Conservation (phyloP, 1,284 basidiomycete genomes). For the Porodaedalea pini region DNA sequence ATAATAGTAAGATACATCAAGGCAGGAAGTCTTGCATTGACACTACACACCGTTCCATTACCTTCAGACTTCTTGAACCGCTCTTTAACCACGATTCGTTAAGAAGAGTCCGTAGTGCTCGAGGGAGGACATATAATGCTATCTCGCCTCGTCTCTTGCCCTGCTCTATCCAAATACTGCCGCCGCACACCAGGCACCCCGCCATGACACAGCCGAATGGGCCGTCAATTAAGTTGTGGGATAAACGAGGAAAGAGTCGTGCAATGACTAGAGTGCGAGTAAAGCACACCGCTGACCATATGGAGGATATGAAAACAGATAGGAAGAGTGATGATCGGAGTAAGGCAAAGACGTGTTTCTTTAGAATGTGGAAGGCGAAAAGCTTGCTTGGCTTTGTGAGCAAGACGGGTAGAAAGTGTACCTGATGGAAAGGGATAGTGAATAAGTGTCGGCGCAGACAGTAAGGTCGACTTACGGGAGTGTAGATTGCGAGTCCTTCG, state of each 20-base stretch:
- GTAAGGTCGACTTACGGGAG: slow-evolving; percentile 50
- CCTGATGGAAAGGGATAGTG: slow-evolving; percentile 37
- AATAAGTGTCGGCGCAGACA: slow-evolving; percentile 12
- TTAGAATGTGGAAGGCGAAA: slow-evolving; percentile 38
- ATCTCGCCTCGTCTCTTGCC: slow-evolving; percentile 69
- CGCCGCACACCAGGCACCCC: slow-evolving; percentile 69
- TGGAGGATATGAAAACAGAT: slow-evolving; percentile 64
- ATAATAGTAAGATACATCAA: slow-evolving; percentile 26
- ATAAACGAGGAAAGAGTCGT: slow-evolving; percentile 56
- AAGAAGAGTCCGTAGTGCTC: slow-evolving; percentile 59
- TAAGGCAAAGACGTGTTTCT: slow-evolving; percentile 45
- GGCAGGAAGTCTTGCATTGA: slow-evolving; percentile 11
- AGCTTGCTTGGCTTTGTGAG: slow-evolving; percentile 54
- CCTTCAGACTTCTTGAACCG: slow-evolving; percentile 35
- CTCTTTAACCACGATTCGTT: slow-evolving; percentile 50
- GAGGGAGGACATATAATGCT: slow-evolving; percentile 70
- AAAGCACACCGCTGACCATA: slow-evolving; percentile 65
- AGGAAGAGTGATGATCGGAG: slow-evolving; percentile 68
- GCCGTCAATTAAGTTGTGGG: slow-evolving; percentile 75
- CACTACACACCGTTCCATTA: slow-evolving; percentile 50
- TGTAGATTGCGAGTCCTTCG: slow-evolving; percentile 60
- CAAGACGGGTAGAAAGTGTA: slow-evolving; percentile 62
- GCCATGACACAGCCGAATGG: slow-evolving; percentile 62
- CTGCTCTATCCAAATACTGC: slow-evolving; percentile 73
- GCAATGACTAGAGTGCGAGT: slow-evolving; percentile 62